Evolutionary conservation across 495 filamentous ascomycete species (phyloP), one percentile per base, ranked within the genome.

Genomic region (Penicillium angulare): DNA sequence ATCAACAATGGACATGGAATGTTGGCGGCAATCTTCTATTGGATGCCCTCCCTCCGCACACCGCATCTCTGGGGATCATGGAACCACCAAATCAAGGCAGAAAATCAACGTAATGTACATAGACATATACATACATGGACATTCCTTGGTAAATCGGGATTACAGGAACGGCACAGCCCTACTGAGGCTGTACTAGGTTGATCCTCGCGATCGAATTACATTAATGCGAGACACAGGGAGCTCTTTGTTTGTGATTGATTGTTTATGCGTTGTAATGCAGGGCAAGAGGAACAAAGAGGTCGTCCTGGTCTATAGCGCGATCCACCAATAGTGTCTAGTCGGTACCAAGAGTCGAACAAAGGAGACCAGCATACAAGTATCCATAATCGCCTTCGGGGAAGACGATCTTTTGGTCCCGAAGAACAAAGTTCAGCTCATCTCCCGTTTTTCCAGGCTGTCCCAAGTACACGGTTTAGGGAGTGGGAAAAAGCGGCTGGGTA

Each of bases 141-240:
- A 29, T 6, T 29, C 6, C 12, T 29, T 29, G 26, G 5, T 29
- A 29, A 5, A 13, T 36, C 34, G n/a, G 18, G 39, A 4, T 42
- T 42, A n/a, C n/a, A n/a, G n/a, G n/a, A n/a, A n/a, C n/a, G n/a
- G n/a, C 13, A 31, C 27, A 31, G 27, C 27, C 27, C 27, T 31
- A 31, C 13, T 31, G 8, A 31, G 13, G 27, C 8, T 31, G 15
- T 27, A 21, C 16, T 8, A 16, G 21, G 10, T 34, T 47, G 13
- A 27, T n/a, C 27, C 16, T 23, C 7, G 16, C 17, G 26, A 17
- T 47, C 43, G 50, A 55, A 55, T 56, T n/a, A n/a, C n/a, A n/a
- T n/a, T 49, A 56, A 60, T 53, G 46, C 53, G 49, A 60, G 56
- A 60, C 57, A n/a, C n/a, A n/a, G n/a, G n/a, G 52, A 40, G 49